phyloP scores from a whole-genome alignment of 257 asterid genomes.

The Lithospermum erythrorhizon region DNA sequence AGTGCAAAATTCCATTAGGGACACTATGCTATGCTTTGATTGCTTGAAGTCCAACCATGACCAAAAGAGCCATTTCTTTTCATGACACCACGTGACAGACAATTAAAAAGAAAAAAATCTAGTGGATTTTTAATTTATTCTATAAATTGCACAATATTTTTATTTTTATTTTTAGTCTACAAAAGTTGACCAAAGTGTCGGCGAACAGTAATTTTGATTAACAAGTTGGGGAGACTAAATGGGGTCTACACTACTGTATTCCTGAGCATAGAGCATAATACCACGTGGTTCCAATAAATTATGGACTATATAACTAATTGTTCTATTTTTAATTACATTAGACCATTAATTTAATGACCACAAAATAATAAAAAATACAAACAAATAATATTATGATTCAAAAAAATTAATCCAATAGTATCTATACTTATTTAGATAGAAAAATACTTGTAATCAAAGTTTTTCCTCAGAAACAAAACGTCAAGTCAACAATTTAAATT shows the following conservation, averaged over 20 bases:
- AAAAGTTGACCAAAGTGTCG: conserved; percentile 26
- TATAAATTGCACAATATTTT: no score
- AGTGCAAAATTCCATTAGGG: not conserved
- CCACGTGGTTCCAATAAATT: conserved; percentile 21
- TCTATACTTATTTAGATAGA: no score
- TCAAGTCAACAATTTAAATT: no score
- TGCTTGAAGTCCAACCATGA: conserved; percentile 11
- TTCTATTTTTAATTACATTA: conserved; percentile 18
- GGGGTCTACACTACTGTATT: not conserved
- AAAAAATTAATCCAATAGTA: no score
- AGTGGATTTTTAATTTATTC: not conserved
- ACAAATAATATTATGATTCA: no score
- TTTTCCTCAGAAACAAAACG: no score
- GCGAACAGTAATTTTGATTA: conserved; percentile 15
- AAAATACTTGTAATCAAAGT: no score
- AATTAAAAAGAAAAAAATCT: conserved; percentile 7
- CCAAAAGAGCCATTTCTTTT: conserved; percentile 12
- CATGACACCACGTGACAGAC: conserved; percentile 37
- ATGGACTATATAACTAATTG: not conserved
- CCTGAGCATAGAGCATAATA: conserved; percentile 20
- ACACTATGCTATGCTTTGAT: not conserved
- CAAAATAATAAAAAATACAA: no score
- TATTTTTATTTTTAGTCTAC: no score
- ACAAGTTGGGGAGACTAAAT: no score
- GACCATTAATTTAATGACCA: no score